Percentiles rank a stretch among this genome's conserved stretches.
These are phyloP conservation scores for Brassica incana DNA, from an alignment of 345 rosid species.

Conservation along the genomic window DNA sequence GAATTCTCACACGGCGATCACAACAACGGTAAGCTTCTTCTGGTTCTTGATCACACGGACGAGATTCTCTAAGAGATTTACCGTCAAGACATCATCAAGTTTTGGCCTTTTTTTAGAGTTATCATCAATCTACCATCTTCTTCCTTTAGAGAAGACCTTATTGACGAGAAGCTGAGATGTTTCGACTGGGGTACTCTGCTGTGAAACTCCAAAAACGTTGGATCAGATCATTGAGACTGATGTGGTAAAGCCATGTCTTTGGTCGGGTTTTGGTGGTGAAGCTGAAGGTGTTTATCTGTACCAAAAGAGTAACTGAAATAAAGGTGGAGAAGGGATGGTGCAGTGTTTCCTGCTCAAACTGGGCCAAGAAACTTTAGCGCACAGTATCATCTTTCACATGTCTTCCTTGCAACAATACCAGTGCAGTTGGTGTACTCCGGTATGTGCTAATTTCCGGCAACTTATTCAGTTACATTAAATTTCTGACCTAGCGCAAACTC, in stretches of 20 bases:
- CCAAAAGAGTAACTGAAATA: too few species aligned
- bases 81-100: conserved; percentile 35
- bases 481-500: not conserved
- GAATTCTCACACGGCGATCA: conserved; percentile 28
- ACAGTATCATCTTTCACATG: not conserved
- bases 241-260: conserved; percentile 46
- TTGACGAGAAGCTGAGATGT: conserved; percentile 50
- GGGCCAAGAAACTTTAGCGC: too few species aligned
- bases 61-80: conserved; percentile 57
- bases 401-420: not conserved
- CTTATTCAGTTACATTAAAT: not conserved
- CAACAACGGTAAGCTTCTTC: conserved; percentile 31
- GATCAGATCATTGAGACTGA: conserved; percentile 50
- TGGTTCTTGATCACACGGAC: conserved; percentile 52
- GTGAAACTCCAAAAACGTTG: conserved; percentile 32
- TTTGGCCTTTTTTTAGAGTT: not conserved
- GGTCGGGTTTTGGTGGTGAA: conserved; percentile 52
- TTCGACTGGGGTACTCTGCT: conserved; percentile 47
- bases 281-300: conserved; percentile 42
- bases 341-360: too few species aligned
- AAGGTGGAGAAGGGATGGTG: too few species aligned
- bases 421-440: not conserved
- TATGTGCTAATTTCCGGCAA: not conserved
- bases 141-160: conserved; percentile 34
- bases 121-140: too few species aligned